Percentiles rank a stretch among this genome's conserved stretches.
phyloP scores from a whole-genome alignment of 2,329 filamentous ascomycete genomes.

The Apiospora pterosperma region DNA sequence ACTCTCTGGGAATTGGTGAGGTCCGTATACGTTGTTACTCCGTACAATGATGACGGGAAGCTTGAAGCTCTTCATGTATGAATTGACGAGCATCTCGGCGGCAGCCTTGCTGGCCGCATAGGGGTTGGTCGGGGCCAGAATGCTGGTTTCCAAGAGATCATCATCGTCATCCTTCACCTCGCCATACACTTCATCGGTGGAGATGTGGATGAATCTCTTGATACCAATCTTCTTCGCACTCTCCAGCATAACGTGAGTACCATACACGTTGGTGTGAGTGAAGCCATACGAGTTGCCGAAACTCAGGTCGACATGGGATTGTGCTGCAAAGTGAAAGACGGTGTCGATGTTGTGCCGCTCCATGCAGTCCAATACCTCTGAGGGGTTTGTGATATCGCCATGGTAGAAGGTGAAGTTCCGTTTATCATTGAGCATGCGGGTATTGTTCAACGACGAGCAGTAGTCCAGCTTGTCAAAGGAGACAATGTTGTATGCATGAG shows the following conservation, averaged over 20 bases:
- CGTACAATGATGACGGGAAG: slow-evolving; percentile 76
- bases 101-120: slow-evolving; percentile 80
- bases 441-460: slow-evolving; percentile 78
- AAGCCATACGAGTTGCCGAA: slow-evolving; percentile 82
- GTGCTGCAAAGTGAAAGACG: slow-evolving; percentile 81
- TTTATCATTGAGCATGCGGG: slow-evolving; percentile 61
- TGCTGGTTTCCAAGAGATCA: slow-evolving; percentile 69
- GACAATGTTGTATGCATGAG: slow-evolving; percentile 71
- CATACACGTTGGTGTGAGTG: slow-evolving; percentile 77
- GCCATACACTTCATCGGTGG: slow-evolving; percentile 83
- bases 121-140: slow-evolving; percentile 76
- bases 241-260: slow-evolving; percentile 79
- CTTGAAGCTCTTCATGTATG: slow-evolving; percentile 81
- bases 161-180: slow-evolving; percentile 71
- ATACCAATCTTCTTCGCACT: slow-evolving; percentile 69
- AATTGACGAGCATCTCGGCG: slow-evolving; percentile 81
- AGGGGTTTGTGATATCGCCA: slow-evolving; percentile 71
- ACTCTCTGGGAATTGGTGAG: slow-evolving; percentile 83
- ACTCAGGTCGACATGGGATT: slow-evolving; percentile 78
- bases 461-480: slow-evolving; percentile 86
- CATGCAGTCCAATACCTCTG: slow-evolving; percentile 68
- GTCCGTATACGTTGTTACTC: slow-evolving; percentile 83
- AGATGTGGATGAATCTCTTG: slow-evolving; percentile 75
- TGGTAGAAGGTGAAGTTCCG: slow-evolving; percentile 77
- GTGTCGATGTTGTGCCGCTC: slow-evolving; percentile 72